These are phyloP conservation scores for Capsicum baccatum DNA, from an alignment of 257 asterid species.

Conservation along the genomic window DNA sequence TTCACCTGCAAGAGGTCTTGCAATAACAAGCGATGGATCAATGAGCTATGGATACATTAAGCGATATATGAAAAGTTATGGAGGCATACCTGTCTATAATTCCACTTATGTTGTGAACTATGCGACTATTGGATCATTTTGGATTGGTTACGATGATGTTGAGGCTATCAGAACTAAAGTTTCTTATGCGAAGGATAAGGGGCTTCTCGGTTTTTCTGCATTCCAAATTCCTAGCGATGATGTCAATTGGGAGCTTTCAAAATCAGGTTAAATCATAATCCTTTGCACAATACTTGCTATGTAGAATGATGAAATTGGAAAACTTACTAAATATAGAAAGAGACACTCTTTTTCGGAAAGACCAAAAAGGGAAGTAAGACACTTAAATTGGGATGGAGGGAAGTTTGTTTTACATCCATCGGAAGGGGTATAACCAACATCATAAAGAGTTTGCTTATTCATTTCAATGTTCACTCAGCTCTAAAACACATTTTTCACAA, in stretches of 20 bases:
- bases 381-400: background rate
- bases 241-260: conserved; percentile 37
- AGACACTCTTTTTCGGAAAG: background rate
- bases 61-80: conserved; percentile 32
- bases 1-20: conserved; percentile 40
- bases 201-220: conserved; percentile 41
- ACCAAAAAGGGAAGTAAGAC: background rate
- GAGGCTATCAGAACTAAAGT: conserved; percentile 46
- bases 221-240: conserved; percentile 45
- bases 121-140: conserved; percentile 29
- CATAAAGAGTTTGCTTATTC: background rate
- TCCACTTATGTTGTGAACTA: conserved; percentile 46
- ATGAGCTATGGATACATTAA: conserved; percentile 37
- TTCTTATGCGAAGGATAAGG: conserved; percentile 46
- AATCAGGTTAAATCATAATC: conserved; percentile 40
- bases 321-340: background rate
- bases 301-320: background rate
- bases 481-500: background rate
- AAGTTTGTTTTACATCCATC: background rate
- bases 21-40: conserved; percentile 38
- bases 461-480: background rate
- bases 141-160: conserved; percentile 48
- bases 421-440: background rate
- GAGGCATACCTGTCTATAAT: conserved; percentile 35
- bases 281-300: background rate